These are phyloP conservation scores for Cairneyella variabilis DNA, from an alignment of 495 filamentous ascomycete genomes.

Conservation along the genomic window DNA sequence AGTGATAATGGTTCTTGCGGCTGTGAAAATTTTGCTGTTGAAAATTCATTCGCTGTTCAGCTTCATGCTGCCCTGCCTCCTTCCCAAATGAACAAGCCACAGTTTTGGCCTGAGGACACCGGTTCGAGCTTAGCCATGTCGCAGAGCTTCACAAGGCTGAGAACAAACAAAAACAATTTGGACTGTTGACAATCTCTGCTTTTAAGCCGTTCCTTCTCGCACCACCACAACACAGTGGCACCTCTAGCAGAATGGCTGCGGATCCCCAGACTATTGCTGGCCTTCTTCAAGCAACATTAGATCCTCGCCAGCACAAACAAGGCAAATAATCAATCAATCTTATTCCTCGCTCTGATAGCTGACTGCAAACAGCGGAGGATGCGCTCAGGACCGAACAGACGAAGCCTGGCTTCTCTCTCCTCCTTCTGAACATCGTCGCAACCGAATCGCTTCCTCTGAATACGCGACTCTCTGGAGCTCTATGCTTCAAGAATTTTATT, in stretches of 20 bases:
- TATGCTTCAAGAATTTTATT: conserved; percentile 99
- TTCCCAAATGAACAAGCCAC: too few relatives aligned
- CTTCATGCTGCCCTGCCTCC: too few relatives aligned
- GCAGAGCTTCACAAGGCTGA: too few relatives aligned
- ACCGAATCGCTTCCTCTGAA: conserved; percentile 62
- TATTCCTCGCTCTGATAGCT: conserved; percentile 2
- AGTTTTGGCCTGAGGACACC: too few relatives aligned
- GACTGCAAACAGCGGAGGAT: conserved; percentile 61
- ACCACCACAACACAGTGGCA: background rate
- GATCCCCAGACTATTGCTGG: conserved; percentile 68
- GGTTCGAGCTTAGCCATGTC: too few relatives aligned
- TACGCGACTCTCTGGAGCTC: conserved; percentile 81
- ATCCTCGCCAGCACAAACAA: conserved; percentile 81
- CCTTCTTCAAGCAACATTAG: conserved; percentile 81
- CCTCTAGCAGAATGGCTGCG: conserved; percentile 60
- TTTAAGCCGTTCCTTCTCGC: too few relatives aligned
- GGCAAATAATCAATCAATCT: conserved; percentile 45
- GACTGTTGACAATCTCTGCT: too few relatives aligned
- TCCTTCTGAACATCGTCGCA: conserved; percentile 83
- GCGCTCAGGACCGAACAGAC: conserved; percentile 69
- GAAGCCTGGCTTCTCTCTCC: conserved; percentile 81
- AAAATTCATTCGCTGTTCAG: too few relatives aligned
- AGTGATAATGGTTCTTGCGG: too few relatives aligned
- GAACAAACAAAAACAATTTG: too few relatives aligned
- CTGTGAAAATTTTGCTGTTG: too few relatives aligned